Evolutionary conservation across 129 eudicot genomes (phyloP).

Genomic region (Smallanthus sonchifolius): DNA sequence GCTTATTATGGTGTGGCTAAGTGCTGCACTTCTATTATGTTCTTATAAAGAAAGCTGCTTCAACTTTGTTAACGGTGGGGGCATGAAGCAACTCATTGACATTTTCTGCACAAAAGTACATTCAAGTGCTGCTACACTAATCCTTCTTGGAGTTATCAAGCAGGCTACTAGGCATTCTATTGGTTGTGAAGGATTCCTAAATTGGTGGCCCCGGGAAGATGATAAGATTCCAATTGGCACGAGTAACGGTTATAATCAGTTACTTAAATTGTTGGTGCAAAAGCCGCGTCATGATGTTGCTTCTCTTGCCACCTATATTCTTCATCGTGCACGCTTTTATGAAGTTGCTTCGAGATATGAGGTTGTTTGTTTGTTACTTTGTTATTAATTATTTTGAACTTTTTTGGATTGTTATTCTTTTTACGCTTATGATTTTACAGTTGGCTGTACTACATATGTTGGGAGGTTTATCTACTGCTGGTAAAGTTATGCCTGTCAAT

Average conservation of each 20-base stretch:
- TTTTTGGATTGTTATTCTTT: slow-evolving; percentile 12
- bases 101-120: slow-evolving; percentile 42
- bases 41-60: slow-evolving; percentile 82
- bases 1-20: slow-evolving; percentile 59
- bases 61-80: slow-evolving; percentile 80
- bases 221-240: slow-evolving; percentile 65
- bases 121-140: slow-evolving; percentile 49
- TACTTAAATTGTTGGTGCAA: slow-evolving; percentile 72
- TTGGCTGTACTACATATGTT: slow-evolving; percentile 59
- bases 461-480: slow-evolving; percentile 49
- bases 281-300: slow-evolving; percentile 95
- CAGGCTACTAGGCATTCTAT: slow-evolving; percentile 80
- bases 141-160: slow-evolving; percentile 83
- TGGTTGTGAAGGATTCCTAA: slow-evolving; percentile 96
- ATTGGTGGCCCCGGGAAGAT: slow-evolving; percentile 99
- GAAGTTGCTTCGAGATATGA: slow-evolving; percentile 93
- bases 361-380: slow-evolving; percentile 38
- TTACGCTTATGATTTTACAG: slow-evolving; percentile 37
- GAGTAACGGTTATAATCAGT: slow-evolving; percentile 84
- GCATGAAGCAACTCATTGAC: slow-evolving; percentile 79
- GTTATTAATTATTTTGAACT: not conserved
- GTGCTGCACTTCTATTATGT: slow-evolving; percentile 67
- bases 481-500: slow-evolving; percentile 31
- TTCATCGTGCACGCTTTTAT: slow-evolving; percentile 73
- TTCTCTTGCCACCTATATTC: slow-evolving; percentile 76